Base-by-base conservation (phyloP, 192 early-diverging fungal species). In the Coemansia sp. region DNA sequence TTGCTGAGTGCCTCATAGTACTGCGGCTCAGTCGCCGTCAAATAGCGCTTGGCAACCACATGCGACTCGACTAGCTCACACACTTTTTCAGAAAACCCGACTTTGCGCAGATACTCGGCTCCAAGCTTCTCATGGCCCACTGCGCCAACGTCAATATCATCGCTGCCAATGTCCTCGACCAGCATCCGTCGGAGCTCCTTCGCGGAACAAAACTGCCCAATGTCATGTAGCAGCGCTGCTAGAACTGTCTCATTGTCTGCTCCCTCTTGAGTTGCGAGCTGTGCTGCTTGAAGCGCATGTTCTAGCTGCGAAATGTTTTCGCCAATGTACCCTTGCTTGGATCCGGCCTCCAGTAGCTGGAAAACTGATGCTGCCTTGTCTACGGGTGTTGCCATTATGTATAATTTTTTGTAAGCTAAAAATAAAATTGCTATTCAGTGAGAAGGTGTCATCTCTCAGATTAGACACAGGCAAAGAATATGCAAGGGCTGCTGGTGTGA, bases 181-280 rank as follows among this genome's bases (percentile, higher is more conserved):
- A 83, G 56, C 78, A 85, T 85, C 52, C 76, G 75, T 27, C 73
- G 74, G 16, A 80, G 69, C 41, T 83, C 76, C 12, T 65, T 59
- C 8, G 77, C 66, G n/a, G 82, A 68, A 49, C 76, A 72, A 29
- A 87, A 84, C 19, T 85, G 85, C 35, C 85, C 85, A 62, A 86
- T 83, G 55, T 86, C 85, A 53, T 85, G 85, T 2, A 86, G 68
- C 5, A 86, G 64, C 10, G 84, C 82, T 6, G 85, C 85, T 16
- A 86, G 43, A 7, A 85, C 68, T 1, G 77, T 74, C 54, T 83
- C 84, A 3, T 84, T 69, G 52, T 84, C 84, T 9, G 82, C 74
- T 16, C 60, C 62, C 6, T 61, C 69, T 23, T 82, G 66, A 32
- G 61, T 57, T 41, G 84, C 85, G 24, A 48, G 58, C n/a, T 68